Base-by-base conservation (phyloP, 108 stramenopile genomes). In the Discostella stelligeroides region DNA sequence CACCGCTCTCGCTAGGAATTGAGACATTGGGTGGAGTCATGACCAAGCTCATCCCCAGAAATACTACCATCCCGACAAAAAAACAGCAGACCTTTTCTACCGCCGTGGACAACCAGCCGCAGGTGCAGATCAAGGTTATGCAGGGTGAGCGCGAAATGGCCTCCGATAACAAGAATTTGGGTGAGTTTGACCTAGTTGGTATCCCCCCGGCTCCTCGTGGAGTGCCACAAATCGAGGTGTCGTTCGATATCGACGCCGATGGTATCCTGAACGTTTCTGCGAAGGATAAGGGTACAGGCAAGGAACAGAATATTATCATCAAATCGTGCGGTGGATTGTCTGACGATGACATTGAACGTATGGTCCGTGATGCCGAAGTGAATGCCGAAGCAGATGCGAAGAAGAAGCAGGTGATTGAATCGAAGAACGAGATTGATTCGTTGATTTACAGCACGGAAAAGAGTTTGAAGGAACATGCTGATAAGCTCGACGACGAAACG, bases 131-230 rank as follows among this genome's bases (percentile, higher is more conserved):
- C 84, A 98, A 98, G 95, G 97, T 96, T 25, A 84, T 98, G 82
- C 98, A 99, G 76, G 99, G 99, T 41, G 99, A 99, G 83, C 94
- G 99, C 72, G 97, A 99, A 77, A 97, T 99, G 98, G 98, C 99
- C 2, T 93, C 96, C 9, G 99, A 99, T 76, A 99, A 99, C 94
- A 99, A 99, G 84, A 78, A 88, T 63, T 88, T 99, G 29, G 99
- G 99, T 48, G 82, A 98, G 69, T 99, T 99, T 73, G 99, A 99
- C 81, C 83, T 99, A 43, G 94, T 97, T 37, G 99, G 98, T 56
- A 97, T 99, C 66, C 99, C 99, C 7, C 97, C 99, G 10, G 98
- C 99, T 24, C 99, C 98, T 29, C 92, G 99, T 65, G 99, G 99
- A 55, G 92, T 98, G 51, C 99, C 99, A 47, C 98, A 99, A 80